Evolutionary conservation across 345 rosid species (phyloP), one percentile per base, ranked within the genome.

Genomic region (Laguncularia racemosa): DNA sequence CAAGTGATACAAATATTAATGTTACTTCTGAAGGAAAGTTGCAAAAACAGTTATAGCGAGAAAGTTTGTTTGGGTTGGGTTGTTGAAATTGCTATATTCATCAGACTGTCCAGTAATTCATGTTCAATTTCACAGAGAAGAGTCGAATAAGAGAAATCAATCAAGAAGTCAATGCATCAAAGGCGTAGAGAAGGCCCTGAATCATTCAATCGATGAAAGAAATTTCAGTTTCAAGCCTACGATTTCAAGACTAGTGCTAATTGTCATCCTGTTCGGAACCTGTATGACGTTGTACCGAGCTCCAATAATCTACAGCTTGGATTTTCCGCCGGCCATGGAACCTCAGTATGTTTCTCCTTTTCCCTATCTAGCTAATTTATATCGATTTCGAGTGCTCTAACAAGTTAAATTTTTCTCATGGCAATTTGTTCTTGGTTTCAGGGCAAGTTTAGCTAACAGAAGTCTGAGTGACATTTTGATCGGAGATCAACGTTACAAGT

Each of bases 161-260:
- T 70, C 56, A n/a, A 77, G 85, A 67, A 72, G 65, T 20, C 81
- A 67, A 62, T 74, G 68, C 59, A 46, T 70, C 58, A 80, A 62
- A 69, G 83, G 83, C 74, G 81, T 83, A 48, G 93, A 81, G 61
- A 84, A 74, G 77, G 82, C 61, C 43, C 66, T 76, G 40, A 74
- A 68, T 56, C 73, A 65, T 59, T 78, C 96, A 4, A 58, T 76
- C 53, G 85, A 75, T 40, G 77, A 71, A 56, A 71, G 81, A 75
- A 81, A 67, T 67, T 69, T 74, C 55, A 81, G 62, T 66, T 81
- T 67, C 84, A 79, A 58, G 73, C 63, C 64, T 52, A 40, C 79
- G 33, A 62, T 78, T 33, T 48, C 76, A 55, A 82, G 74, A 59
- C 64, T 78, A 48, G 75, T 86, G 53, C 70, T 81, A 65, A 43